These are phyloP conservation scores for Suhomyces sp. DNA, from an alignment of 805 yeast species.

Conservation along the genomic window DNA sequence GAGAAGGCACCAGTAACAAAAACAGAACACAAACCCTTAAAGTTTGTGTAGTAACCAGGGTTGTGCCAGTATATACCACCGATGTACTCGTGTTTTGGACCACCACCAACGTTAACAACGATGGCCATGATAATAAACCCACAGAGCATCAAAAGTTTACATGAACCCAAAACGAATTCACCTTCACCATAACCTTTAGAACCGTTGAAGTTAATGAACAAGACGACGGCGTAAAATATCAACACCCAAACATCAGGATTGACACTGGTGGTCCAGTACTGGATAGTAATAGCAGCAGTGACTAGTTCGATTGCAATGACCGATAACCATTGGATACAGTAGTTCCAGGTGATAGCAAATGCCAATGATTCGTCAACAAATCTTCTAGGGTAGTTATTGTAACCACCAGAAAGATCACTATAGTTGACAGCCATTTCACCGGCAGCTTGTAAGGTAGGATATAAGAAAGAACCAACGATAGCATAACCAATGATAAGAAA, in stretches of 20 bases:
- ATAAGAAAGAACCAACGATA: conserved; percentile 35
- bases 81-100: conserved; percentile 26
- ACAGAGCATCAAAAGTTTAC: conserved; percentile 35
- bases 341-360: conserved; percentile 63
- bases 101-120: conserved; percentile 37
- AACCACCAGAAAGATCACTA: conserved; percentile 59
- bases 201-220: conserved; percentile 46
- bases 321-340: conserved; percentile 61
- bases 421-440: conserved; percentile 60
- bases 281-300: conserved; percentile 61
- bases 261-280: conserved; percentile 53
- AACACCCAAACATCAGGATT: conserved; percentile 59
- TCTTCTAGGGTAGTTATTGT: conserved; percentile 53
- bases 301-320: conserved; percentile 65
- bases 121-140: conserved; percentile 45
- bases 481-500: conserved; percentile 33
- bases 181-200: conserved; percentile 49
- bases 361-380: conserved; percentile 58
- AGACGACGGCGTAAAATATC: conserved; percentile 48
- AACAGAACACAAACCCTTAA: conserved; percentile 41
- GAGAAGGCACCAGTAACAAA: conserved; percentile 43
- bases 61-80: conserved; percentile 45
- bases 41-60: conserved; percentile 37
- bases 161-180: conserved; percentile 39
- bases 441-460: conserved; percentile 41